Evolutionary conservation across 257 asterid species (phyloP), one percentile per base, ranked within the genome.

Genomic region (Datura wrightii): DNA sequence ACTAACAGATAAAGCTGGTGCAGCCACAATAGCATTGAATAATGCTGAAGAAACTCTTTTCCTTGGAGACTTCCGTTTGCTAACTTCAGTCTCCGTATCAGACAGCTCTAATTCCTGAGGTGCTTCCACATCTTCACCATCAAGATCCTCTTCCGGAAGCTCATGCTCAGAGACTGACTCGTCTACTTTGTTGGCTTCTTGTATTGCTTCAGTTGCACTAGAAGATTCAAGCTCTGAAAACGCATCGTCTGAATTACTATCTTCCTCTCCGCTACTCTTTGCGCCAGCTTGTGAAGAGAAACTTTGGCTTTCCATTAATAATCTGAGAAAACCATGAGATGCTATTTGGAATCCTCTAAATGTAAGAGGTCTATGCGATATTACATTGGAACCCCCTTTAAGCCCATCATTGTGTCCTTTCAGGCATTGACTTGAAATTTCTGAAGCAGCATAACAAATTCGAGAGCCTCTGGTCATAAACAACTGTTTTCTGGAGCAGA

Each of bases 261-360:
- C 87, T 39, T 88, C 91, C 70, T 87, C 94, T 63, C 89, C 94
- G 39, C 90, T 87, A 88, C 87, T 90, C 90, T 88, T 85, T 69
- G 92, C 87, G 80, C 89, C 91, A 52, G 90, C 92, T 76, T 87
- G 91, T 8, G 97, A 90, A 76, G 92, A 90, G 87, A 93, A 89
- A 31, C 89, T 82, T 80, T 59, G 83, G 34, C 63, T 85, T 82
- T 87, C 89, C 54, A 19, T n/a, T 81, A 36, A 84, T 63, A 85
- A 79, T 58, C 82, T 87, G 42, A 87, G 83, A 74, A 81, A 85
- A 83, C 86, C 86, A 50, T 58, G 72, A 53, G 89, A 37, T 15
- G 87, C 76, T 86, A 79, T 85, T 85, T 80, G 90, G 67, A 84
- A 89, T 88, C 87, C 87, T 72, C 87, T 74, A 10, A 84, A 83